Percentiles rank a stretch among this genome's conserved stretches.
phyloP scores from a whole-genome alignment of 768 basidiomycete genomes.

The Tulasnella sp. region DNA sequence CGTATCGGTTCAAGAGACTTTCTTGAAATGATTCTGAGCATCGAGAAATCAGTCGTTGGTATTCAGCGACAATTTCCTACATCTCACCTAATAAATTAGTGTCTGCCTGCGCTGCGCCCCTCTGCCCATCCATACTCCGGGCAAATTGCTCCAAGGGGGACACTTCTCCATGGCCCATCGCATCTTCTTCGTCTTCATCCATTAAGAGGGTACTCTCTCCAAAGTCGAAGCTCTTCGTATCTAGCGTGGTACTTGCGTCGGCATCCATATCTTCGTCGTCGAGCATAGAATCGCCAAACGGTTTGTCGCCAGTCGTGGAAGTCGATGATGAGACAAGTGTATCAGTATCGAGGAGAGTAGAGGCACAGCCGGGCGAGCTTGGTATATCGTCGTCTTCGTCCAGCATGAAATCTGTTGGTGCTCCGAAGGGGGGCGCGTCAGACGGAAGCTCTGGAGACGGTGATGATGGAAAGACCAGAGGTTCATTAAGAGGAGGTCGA shows the following conservation, averaged over 20 bases:
- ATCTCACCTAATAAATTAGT: not conserved
- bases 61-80: too few relatives aligned
- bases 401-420: not conserved
- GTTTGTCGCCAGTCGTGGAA: not conserved
- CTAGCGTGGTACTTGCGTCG: not conserved
- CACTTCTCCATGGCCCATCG: not conserved
- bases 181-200: not conserved
- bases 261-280: not conserved
- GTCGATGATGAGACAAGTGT: not conserved
- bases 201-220: not conserved
- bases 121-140: not conserved
- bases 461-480: too few relatives aligned
- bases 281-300: slow-evolving; percentile 5
- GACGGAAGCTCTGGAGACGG: too few relatives aligned
- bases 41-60: not conserved
- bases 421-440: not conserved
- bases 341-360: too few relatives aligned
- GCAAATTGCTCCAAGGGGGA: not conserved
- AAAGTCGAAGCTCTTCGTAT: not conserved
- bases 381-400: not conserved
- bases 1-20: too few relatives aligned
- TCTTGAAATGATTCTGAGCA: not conserved
- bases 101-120: not conserved
- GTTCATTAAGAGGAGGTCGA: too few relatives aligned
- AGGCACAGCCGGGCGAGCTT: not conserved